These are phyloP conservation scores for Fraxinus xanthoxyloides DNA, from an alignment of 305 asterid species.

Conservation along the genomic window DNA sequence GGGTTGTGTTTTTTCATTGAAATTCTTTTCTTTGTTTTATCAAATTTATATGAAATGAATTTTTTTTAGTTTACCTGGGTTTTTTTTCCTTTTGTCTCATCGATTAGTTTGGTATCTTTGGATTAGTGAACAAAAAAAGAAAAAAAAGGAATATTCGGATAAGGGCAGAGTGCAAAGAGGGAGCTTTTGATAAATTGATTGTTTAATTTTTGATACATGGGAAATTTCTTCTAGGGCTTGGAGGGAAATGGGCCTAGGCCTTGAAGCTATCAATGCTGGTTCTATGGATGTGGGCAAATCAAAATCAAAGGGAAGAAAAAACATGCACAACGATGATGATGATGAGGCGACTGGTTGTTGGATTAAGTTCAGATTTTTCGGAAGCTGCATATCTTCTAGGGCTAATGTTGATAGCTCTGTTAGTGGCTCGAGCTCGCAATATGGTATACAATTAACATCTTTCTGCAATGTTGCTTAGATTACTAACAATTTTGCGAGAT, in stretches of 20 bases:
- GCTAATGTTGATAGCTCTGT: constrained; percentile 58
- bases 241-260: constrained; percentile 51
- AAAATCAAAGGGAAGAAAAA: constrained; percentile 41
- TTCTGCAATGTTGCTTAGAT: constrained; percentile 1
- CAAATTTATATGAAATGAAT: constrained; percentile 22
- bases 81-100: constrained; percentile 25
- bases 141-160: constrained; percentile 24
- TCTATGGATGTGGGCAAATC: constrained; percentile 35
- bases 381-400: constrained; percentile 60
- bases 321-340: constrained; percentile 39
- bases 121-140: constrained; percentile 22
- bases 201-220: constrained; percentile 21
- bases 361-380: constrained; percentile 63
- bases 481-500: background rate
- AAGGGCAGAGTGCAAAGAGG: constrained; percentile 32
- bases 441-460: constrained; percentile 40
- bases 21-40: constrained; percentile 21
- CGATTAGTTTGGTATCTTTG: constrained; percentile 45
- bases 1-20: constrained; percentile 28
- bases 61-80: constrained; percentile 11
- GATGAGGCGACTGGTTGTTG: constrained; percentile 58
- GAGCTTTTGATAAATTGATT: constrained; percentile 31
- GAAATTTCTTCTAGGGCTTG: constrained; percentile 36
- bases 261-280: constrained; percentile 39
- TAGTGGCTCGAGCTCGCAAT: constrained; percentile 52